Evolutionary conservation across 2,329 filamentous ascomycete genomes (phyloP), one percentile per base, ranked within the genome.

Genomic region (Tolypocladium amazonense): DNA sequence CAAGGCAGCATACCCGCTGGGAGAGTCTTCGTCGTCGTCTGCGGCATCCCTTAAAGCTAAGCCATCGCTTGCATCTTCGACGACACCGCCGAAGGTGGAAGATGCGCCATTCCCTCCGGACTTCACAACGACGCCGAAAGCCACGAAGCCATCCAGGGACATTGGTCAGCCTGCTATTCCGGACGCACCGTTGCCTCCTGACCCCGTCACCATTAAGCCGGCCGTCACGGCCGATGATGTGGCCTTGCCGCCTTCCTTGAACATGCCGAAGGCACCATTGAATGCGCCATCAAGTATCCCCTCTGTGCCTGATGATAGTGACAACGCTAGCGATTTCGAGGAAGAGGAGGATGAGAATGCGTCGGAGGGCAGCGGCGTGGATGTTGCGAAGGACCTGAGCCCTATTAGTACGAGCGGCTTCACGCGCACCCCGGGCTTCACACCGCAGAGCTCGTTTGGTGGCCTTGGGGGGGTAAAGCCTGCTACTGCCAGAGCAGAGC

Each of bases 351-450:
- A 81, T 38, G 79, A 81, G 37, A 75, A 76, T 43, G 78, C 68
- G 8, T 79, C 76, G 0, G 82, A 83, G 66, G 85, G 84, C 18
- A 88, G 85, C 62, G 85, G 84, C 30, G 77, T 87, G 56, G 85
- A 88, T 69, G 80, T 88, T 54, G 79, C 79, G n/a, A 83, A 86
- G 66, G 84, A 88, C 56, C 71, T 87, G 15, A 86, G 81, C 65
- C 82, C 81, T 6, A 6, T 47, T 25, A 77, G 73, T 8, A 76
- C 77, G 18, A 74, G 73, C 58, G 75, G 73, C 43, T 65, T 74
- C 20, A 75, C 75, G 41, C 75, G 77, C 43, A 80, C 80, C 18
- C 76, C 81, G 60, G 76, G 80, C 35, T 76, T 80, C 60, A 84
- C 82, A 0, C 81, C 83, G 1, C 77, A 83, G 62, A 83, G 81